phyloP scores from a whole-genome alignment of 164 flowering plant species.

The Amborella trichopoda region DNA sequence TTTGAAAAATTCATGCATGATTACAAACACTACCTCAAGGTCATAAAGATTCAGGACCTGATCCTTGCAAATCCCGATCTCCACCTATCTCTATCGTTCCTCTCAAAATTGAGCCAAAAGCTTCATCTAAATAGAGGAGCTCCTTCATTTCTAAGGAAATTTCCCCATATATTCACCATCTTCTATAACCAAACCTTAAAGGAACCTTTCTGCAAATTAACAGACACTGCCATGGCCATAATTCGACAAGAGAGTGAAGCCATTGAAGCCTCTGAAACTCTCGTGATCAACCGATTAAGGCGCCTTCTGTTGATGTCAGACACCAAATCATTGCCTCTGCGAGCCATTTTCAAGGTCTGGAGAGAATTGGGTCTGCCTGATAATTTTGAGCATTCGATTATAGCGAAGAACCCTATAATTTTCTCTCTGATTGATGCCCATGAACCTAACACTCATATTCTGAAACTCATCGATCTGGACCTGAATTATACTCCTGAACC shows the following conservation, averaged over 20 bases:
- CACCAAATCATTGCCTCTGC: slow-evolving; percentile 51
- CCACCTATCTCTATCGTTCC: slow-evolving; percentile 50
- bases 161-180: slow-evolving; percentile 64
- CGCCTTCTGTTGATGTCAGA: slow-evolving; percentile 57
- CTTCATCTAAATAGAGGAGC: slow-evolving; percentile 88
- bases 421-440: slow-evolving; percentile 33
- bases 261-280: slow-evolving; percentile 22
- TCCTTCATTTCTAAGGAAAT: slow-evolving; percentile 51
- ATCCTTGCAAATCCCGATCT: slow-evolving; percentile 49
- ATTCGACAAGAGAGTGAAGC: slow-evolving; percentile 32
- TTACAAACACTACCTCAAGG: slow-evolving; percentile 67
- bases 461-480: slow-evolving; percentile 31
- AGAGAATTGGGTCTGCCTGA: slow-evolving; percentile 88
- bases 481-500: slow-evolving; percentile 14
- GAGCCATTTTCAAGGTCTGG: slow-evolving; percentile 82
- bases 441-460: slow-evolving; percentile 66
- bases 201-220: slow-evolving; percentile 36
- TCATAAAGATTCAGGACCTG: slow-evolving; percentile 67
- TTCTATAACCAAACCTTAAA: slow-evolving; percentile 27
- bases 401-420: slow-evolving; percentile 30
- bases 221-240: slow-evolving; percentile 37
- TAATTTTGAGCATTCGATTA: slow-evolving; percentile 73
- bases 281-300: slow-evolving; percentile 41
- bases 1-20: slow-evolving; percentile 79
- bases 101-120: slow-evolving; percentile 56